phyloP scores from a whole-genome alignment of 2,329 filamentous ascomycete genomes.

The Xylaria sp. region DNA sequence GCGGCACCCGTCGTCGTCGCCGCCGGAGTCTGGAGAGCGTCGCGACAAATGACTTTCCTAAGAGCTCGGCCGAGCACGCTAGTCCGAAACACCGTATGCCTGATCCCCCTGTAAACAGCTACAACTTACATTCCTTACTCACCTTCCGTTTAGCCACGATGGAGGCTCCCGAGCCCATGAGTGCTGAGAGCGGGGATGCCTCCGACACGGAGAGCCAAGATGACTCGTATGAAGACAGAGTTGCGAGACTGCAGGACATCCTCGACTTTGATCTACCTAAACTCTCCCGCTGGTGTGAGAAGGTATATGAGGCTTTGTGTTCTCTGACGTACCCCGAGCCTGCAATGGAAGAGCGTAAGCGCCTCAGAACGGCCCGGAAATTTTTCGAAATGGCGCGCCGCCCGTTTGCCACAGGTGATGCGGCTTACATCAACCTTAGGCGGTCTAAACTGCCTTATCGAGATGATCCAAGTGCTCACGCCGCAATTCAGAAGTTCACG shows the following conservation, averaged over 20 bases:
- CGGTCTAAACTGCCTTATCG: conserved; percentile 35
- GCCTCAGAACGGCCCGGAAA: conserved; percentile 32
- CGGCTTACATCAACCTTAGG: conserved; percentile 38
- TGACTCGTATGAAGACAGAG: conserved; percentile 40
- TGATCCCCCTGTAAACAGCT: conserved; percentile 1
- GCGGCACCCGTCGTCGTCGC: conserved; percentile 40
- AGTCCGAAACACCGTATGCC: conserved; percentile 32
- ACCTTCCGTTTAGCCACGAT: conserved; percentile 29
- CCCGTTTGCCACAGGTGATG: conserved; percentile 32
- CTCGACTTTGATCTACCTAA: conserved; percentile 47
- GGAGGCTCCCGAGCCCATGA: conserved; percentile 10
- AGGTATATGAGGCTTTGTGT: conserved; percentile 36
- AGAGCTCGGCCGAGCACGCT: conserved; percentile 29
- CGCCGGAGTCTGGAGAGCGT: conserved; percentile 42
- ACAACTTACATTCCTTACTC: conserved; percentile 12
- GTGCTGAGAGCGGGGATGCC: conserved; percentile 9
- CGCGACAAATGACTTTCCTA: conserved; percentile 38
- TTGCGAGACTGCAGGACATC: conserved; percentile 43
- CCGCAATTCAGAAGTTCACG: conserved; percentile 34
- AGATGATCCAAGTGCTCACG: conserved; percentile 29
- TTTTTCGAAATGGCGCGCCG: conserved; percentile 39
- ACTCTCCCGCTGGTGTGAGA: conserved; percentile 42
- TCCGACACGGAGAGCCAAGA: conserved; percentile 27
- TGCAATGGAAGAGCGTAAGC: conserved; percentile 33
- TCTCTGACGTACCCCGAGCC: conserved; percentile 33